phyloP scores from a whole-genome alignment of 257 asterid genomes.

The Solanum habrochaites region DNA sequence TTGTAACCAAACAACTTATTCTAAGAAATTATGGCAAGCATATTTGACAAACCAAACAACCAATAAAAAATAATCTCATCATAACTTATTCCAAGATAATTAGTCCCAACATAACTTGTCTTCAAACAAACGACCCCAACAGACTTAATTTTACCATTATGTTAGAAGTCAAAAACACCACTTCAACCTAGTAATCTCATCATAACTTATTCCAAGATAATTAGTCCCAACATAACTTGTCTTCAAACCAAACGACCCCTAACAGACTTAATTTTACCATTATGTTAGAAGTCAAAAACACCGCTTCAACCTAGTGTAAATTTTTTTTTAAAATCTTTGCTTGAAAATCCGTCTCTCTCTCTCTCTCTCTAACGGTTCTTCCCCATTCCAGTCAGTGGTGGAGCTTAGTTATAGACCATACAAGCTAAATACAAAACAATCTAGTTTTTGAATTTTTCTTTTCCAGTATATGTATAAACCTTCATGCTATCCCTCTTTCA shows the following conservation, averaged over 20 bases:
- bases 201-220: not conserved
- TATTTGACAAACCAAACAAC: not conserved
- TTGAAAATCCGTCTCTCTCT: not conserved
- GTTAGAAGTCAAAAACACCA: not conserved
- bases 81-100: not conserved
- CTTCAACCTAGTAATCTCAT: not conserved
- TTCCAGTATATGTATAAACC: not conserved
- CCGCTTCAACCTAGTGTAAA: not conserved
- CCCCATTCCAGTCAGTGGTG: not conserved
- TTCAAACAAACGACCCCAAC: not conserved
- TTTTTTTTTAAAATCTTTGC: not conserved
- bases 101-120: not conserved
- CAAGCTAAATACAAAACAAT: not conserved
- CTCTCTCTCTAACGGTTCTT: not conserved
- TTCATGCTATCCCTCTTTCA: not conserved
- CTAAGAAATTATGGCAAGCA: not conserved
- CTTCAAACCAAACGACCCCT: not conserved
- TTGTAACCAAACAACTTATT: not conserved
- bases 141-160: not conserved
- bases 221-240: not conserved
- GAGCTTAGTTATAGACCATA: not conserved
- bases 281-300: not conserved
- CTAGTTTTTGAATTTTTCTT: not conserved
- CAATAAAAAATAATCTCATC: not conserved
- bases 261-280: not conserved